These are phyloP conservation scores for Mrakia frigida DNA, from an alignment of 768 basidiomycete genomes.

Conservation along the genomic window DNA sequence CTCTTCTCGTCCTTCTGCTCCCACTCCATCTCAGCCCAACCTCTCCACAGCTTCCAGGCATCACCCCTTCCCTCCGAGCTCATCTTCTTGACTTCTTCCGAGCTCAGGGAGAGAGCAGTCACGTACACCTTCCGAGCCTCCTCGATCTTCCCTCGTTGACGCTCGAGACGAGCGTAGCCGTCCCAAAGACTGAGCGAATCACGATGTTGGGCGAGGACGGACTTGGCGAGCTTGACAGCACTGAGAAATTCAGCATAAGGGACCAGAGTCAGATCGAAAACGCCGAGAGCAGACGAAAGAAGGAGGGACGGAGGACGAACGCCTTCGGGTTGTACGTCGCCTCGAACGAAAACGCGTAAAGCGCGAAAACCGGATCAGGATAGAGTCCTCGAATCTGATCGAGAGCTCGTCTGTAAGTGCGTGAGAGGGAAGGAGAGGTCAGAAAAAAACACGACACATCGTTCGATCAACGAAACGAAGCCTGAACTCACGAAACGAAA, in stretches of 20 bases:
- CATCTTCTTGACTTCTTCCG: conserved; percentile 27
- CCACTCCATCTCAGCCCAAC: conserved; percentile 48
- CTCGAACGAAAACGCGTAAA: conserved; percentile 44
- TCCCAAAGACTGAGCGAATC: conserved; percentile 47
- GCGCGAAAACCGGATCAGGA: conserved; percentile 41
- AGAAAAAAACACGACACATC: too few species aligned
- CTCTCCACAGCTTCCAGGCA: conserved; percentile 41
- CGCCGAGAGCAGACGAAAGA: background rate
- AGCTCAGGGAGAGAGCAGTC: conserved; percentile 39
- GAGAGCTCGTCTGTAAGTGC: conserved; percentile 37
- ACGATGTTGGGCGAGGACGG: conserved; percentile 41
- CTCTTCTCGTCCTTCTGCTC: conserved; percentile 10
- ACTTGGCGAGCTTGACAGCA: conserved; percentile 45
- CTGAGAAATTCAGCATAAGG: too few species aligned
- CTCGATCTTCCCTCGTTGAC: conserved; percentile 42
- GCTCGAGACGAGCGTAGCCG: conserved; percentile 45
- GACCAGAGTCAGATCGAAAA: background rate
- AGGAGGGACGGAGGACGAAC: conserved; percentile 31
- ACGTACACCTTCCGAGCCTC: conserved; percentile 46
- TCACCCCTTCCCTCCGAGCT: conserved; percentile 13
- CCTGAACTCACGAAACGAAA: conserved; percentile 2
- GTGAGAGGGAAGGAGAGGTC: too few species aligned
- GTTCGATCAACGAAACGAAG: background rate
- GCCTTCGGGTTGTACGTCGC: conserved; percentile 37
- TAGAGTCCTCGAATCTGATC: conserved; percentile 34